A percentile compares a stretch with the other conserved stretches of the same genome.
These are phyloP conservation scores for Echinochloa phyllopogon DNA, from an alignment of 176 grass and related monocot species.

Conservation along the genomic window DNA sequence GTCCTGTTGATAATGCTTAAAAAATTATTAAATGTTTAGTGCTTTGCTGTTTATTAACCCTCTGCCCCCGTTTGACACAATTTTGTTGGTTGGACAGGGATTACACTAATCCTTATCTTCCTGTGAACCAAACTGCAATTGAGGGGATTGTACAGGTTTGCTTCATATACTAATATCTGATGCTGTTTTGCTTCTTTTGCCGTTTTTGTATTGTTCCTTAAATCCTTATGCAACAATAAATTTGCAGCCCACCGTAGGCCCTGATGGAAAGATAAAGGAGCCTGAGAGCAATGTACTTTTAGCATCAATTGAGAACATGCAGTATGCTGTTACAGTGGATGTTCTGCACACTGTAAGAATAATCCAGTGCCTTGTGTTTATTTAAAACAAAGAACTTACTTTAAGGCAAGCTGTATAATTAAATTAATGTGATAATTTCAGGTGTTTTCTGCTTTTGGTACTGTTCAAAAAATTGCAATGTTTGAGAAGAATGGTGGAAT, in stretches of 20 bases:
- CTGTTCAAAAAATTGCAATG: slow-evolving; percentile 95
- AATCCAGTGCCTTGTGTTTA: slow-evolving; percentile 4
- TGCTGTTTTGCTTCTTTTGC: neutral
- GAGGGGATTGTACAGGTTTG: slow-evolving; percentile 83
- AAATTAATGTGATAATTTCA: slow-evolving; percentile 49
- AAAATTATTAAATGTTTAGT: neutral
- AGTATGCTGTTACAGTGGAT: slow-evolving; percentile 95
- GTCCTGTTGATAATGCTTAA: neutral
- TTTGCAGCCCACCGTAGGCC: slow-evolving; percentile 71
- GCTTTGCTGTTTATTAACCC: neutral
- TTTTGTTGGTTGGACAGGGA: slow-evolving; percentile 64
- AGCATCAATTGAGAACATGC: slow-evolving; percentile 93
- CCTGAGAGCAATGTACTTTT: slow-evolving; percentile 90
- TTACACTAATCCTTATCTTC: slow-evolving; percentile 99
- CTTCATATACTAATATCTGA: slow-evolving; percentile 27
- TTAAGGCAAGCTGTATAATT: slow-evolving; percentile 19
- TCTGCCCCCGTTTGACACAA: neutral
- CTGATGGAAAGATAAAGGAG: slow-evolving; percentile 85
- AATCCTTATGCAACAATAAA: neutral
- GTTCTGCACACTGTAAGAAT: slow-evolving; percentile 92
- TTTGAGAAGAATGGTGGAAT: slow-evolving; percentile 96
- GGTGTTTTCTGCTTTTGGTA: slow-evolving; percentile 98
- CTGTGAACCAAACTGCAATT: slow-evolving; percentile 89
- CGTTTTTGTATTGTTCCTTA: slow-evolving; percentile 19
- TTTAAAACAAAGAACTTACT: neutral